Evolutionary conservation across 1,284 basidiomycete species (phyloP), one percentile per base, ranked within the genome.

Genomic region (Cutaneotrichosporon curvatum): DNA sequence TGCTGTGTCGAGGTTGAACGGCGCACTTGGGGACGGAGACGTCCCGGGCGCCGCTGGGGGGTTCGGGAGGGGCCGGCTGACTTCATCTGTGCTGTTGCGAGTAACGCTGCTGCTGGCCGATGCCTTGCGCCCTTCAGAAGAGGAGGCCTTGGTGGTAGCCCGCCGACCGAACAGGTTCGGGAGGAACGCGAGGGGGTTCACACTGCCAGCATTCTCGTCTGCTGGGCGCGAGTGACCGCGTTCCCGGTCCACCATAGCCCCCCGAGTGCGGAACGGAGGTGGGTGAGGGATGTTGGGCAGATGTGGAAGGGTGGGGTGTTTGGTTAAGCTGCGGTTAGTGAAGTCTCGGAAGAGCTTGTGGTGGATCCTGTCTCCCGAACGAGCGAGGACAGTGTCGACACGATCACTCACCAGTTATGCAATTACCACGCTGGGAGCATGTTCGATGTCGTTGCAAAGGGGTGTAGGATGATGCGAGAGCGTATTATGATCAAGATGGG

Each of bases 1-100:
- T 2, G 62, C 63, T 19, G 53, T 37, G 20, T 61, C 55, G 19
- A 66, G 51, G 45, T 67, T 51, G 47, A 69, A 69, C 9, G 57
- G 53, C 4, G 52, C 18, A 10, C 16, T 28, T 11, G 35, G 4
- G 6, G 22, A 14, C 7, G 22, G 19, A n/a, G 41, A n/a, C 18
- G n/a, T 19, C 15, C 16, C 28, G 36, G 52, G 41, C 22, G 43
- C 41, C 11, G 36, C 42, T 2, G 43, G 48, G 5, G 53, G 48
- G 2, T 42, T 45, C 19, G 23, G 30, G 14, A 51, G 30, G 5
- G 45, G 46, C 12, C 12, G 25, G 19, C 23, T 37, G 8, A 30
- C 40, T 30, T 54, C 53, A 20, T 54, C 53, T n/a, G 48, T 40
- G 16, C 37, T 35, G 21, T 42, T 47, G 30, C 53, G 49, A 12